Percentiles rank a stretch among this genome's conserved stretches.
Conservation (phyloP, 2,329 filamentous ascomycete species). For the Cercospora sp. region DNA sequence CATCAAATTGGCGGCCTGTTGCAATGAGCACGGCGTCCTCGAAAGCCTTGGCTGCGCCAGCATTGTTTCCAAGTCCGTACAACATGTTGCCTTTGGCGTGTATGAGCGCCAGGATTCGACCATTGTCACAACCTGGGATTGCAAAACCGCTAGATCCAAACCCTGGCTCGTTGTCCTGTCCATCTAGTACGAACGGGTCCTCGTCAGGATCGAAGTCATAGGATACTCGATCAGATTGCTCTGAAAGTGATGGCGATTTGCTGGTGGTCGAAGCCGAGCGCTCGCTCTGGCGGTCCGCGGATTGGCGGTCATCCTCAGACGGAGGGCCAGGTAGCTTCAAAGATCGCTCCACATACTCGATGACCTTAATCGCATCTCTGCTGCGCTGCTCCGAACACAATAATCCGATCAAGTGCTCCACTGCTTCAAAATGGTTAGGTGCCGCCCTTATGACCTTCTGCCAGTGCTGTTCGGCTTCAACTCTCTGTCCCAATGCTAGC, state of each 20-base stretch:
- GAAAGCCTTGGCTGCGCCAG: constrained; percentile 79
- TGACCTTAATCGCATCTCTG: constrained; percentile 81
- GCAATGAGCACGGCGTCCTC: constrained; percentile 93
- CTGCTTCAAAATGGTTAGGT: constrained; percentile 89
- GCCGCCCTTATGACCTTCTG: constrained; percentile 76
- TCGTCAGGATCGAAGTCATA: constrained; percentile 58
- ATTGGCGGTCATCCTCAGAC: constrained; percentile 50
- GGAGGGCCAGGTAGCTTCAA: constrained; percentile 52
- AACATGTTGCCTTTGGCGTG: constrained; percentile 99
- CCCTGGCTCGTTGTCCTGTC: constrained; percentile 51
- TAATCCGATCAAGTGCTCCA: constrained; percentile 88
- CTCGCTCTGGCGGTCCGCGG: constrained; percentile 59
- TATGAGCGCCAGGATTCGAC: constrained; percentile 85
- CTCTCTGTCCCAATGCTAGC: constrained; percentile 75
- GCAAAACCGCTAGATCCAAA: constrained; percentile 82
- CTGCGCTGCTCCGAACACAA: constrained; percentile 78
- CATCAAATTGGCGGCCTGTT: constrained; percentile 66
- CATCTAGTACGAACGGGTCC: constrained; percentile 39
- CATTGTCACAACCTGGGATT: constrained; percentile 83
- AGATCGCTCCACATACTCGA: constrained; percentile 77
- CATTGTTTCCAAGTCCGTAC: constrained; percentile 82
- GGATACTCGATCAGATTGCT: constrained; percentile 56
- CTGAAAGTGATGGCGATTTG: constrained; percentile 54
- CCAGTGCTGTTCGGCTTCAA: constrained; percentile 87
- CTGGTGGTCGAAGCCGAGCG: constrained; percentile 56